phyloP scores from a whole-genome alignment of 2,329 filamentous ascomycete genomes.

The Curvularia hawaiiensis region DNA sequence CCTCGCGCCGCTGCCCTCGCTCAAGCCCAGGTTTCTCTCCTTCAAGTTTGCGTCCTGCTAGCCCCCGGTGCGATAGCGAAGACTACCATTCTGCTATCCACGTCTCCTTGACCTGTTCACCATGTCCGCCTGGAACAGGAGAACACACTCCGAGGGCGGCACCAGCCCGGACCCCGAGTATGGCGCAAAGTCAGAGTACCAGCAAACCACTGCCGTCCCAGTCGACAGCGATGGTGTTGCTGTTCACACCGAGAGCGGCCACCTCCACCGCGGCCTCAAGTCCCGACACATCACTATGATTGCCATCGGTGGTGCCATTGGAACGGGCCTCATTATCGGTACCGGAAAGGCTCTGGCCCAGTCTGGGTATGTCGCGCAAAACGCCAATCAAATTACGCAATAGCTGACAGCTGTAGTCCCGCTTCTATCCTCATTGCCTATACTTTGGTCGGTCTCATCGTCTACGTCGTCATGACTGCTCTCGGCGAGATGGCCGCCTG shows the following conservation, averaged over 20 bases:
- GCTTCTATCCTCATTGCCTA: slow-evolving; percentile 75
- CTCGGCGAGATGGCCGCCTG: slow-evolving; percentile 86
- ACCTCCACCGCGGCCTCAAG: slow-evolving; percentile 59
- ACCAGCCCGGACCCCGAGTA: slow-evolving; percentile 32
- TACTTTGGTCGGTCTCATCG: slow-evolving; percentile 70
- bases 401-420: slow-evolving; percentile 52
- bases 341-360: slow-evolving; percentile 58
- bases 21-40: slow-evolving; percentile 6
- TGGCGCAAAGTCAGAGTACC: slow-evolving; percentile 20
- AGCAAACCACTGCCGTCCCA: slow-evolving; percentile 18
- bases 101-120: slow-evolving; percentile 1
- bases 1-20: slow-evolving; percentile 3
- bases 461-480: slow-evolving; percentile 81
- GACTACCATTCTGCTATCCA: slow-evolving; percentile 4
- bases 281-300: slow-evolving; percentile 65
- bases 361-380: slow-evolving; percentile 45
- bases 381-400: background rate
- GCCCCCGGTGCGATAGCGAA: slow-evolving; percentile 9
- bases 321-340: slow-evolving; percentile 74
- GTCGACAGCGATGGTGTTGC: slow-evolving; percentile 32
- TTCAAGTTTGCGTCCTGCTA: slow-evolving; percentile 13
- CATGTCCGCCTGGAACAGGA: slow-evolving; percentile 40
- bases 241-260: slow-evolving; percentile 33
- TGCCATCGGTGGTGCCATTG: slow-evolving; percentile 77
- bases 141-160: slow-evolving; percentile 32